Evolutionary conservation across 1,284 basidiomycete genomes (phyloP).

Genomic region (Ceratobasidium sp.): DNA sequence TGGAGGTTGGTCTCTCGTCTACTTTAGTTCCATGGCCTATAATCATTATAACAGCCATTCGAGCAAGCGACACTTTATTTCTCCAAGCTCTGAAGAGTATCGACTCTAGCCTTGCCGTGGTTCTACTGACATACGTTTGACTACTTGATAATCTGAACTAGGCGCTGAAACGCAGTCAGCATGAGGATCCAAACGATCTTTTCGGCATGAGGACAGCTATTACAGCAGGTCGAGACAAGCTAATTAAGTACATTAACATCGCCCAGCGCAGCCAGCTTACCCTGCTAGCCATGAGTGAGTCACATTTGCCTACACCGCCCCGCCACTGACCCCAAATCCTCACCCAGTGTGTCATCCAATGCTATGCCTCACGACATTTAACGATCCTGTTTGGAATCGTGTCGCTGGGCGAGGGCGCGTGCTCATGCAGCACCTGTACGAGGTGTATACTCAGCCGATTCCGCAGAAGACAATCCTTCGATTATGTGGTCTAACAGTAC

Average conservation of each 20-base stretch:
- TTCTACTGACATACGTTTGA: background rate
- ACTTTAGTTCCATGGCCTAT: background rate
- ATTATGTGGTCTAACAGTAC: background rate
- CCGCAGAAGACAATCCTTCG: background rate
- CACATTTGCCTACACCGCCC: background rate
- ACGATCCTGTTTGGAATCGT: background rate
- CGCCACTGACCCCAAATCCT: background rate
- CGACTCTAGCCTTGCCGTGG: background rate
- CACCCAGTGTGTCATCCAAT: background rate
- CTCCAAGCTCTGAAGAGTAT: background rate
- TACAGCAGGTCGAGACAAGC: background rate
- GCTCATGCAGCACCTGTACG: conserved; percentile 9
- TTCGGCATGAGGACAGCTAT: background rate
- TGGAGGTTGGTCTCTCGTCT: conserved; percentile 1
- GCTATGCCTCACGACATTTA: background rate
- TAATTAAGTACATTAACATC: conserved; percentile 8
- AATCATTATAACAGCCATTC: background rate
- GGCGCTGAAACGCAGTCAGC: background rate
- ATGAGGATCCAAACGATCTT: background rate
- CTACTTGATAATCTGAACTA: background rate
- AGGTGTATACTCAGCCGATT: background rate
- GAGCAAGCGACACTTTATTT: background rate
- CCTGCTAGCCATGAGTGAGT: conserved; percentile 10
- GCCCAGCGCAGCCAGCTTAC: conserved; percentile 8
- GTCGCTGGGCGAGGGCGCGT: background rate